phyloP scores from a whole-genome alignment of 2,329 filamentous ascomycete species.

The Trichoderma asperellum region DNA sequence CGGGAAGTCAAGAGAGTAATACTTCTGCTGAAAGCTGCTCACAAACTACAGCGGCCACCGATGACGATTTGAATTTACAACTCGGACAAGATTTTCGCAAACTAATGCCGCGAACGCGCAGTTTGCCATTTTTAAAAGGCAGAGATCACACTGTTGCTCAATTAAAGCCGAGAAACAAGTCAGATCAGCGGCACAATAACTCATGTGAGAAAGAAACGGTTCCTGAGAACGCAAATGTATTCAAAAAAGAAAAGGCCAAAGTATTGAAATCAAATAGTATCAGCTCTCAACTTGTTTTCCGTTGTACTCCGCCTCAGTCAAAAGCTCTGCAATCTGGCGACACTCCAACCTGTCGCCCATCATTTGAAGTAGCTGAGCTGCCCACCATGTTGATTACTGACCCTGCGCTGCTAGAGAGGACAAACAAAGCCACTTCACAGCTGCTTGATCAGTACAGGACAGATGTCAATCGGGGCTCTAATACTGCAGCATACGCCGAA shows the following conservation, averaged over 20 bases:
- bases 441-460: slow-evolving; percentile 42
- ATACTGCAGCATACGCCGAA: slow-evolving; percentile 35
- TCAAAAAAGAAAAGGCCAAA: background rate
- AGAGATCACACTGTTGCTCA: background rate
- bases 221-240: background rate
- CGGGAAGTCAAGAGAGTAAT: background rate
- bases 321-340: background rate
- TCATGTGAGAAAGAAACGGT: background rate
- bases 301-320: background rate
- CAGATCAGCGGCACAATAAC: background rate
- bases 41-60: background rate
- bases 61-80: background rate
- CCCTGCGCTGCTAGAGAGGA: slow-evolving; percentile 32
- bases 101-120: slow-evolving; percentile 40
- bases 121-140: slow-evolving; percentile 36
- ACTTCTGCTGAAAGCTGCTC: background rate
- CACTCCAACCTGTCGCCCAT: background rate
- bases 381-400: slow-evolving; percentile 37
- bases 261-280: background rate
- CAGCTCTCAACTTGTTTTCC: background rate
- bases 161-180: background rate
- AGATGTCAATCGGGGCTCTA: slow-evolving; percentile 35
- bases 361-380: background rate
- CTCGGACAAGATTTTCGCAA: slow-evolving; percentile 34
- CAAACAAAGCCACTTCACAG: slow-evolving; percentile 35